Evolutionary conservation across 1,284 basidiomycete genomes (phyloP).

Genomic region (Ceratobasidium sp.): DNA sequence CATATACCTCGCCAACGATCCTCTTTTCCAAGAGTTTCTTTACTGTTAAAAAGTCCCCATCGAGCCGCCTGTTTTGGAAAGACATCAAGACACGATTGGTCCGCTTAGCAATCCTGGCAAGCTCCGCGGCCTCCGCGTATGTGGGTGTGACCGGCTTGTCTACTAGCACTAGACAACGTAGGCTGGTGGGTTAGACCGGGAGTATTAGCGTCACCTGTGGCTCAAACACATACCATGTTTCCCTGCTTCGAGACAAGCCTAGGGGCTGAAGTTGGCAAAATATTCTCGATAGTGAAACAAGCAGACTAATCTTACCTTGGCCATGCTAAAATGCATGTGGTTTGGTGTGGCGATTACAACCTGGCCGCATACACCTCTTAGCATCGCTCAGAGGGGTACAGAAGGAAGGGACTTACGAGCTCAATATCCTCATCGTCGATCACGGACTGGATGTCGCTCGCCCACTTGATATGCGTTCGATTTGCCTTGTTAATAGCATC

Average conservation of each 20-base stretch:
- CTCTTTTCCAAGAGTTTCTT: slow-evolving; percentile 25
- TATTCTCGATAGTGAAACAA: not conserved
- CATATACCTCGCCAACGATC: slow-evolving; percentile 19
- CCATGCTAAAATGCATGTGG: slow-evolving; percentile 33
- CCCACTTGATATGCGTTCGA: slow-evolving; percentile 28
- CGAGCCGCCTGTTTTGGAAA: slow-evolving; percentile 29
- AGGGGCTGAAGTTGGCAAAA: not conserved
- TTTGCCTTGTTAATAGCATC: slow-evolving; percentile 24
- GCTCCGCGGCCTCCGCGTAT: slow-evolving; percentile 26
- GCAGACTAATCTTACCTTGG: slow-evolving; percentile 15
- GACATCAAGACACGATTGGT: slow-evolving; percentile 25
- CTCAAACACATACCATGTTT: slow-evolving; percentile 32
- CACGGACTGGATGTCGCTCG: slow-evolving; percentile 19
- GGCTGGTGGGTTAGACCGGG: slow-evolving; percentile 2
- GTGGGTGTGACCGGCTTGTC: slow-evolving; percentile 35
- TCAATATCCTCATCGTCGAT: slow-evolving; percentile 32
- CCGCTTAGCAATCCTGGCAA: slow-evolving; percentile 28
- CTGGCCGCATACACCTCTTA: slow-evolving; percentile 12
- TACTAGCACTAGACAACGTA: slow-evolving; percentile 4
- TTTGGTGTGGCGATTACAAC: slow-evolving; percentile 35
- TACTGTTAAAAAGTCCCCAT: slow-evolving; percentile 33
- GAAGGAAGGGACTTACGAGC: slow-evolving; percentile 10
- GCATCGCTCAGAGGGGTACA: not conserved
- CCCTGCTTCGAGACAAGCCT: slow-evolving; percentile 33
- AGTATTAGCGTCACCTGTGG: slow-evolving; percentile 9